These are phyloP conservation scores for Xylariaceae sp. DNA, from an alignment of 2,329 filamentous ascomycete genomes.

Conservation along the genomic window DNA sequence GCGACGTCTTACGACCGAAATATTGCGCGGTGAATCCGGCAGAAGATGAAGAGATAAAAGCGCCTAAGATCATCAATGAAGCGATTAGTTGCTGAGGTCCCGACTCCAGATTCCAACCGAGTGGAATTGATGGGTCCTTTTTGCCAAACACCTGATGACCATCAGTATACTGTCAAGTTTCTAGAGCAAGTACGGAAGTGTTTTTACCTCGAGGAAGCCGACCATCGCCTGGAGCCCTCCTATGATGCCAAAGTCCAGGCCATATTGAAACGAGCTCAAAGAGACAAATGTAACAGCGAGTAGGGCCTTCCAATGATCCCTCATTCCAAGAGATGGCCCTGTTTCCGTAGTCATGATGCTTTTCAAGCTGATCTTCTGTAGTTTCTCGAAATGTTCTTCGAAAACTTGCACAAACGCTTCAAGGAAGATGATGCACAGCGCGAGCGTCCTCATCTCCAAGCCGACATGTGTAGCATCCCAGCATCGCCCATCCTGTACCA, in stretches of 20 bases:
- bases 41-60: constrained; percentile 42
- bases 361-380: too few relatives aligned
- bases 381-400: too few relatives aligned
- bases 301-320: constrained; percentile 29
- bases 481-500: too few relatives aligned
- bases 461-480: too few relatives aligned
- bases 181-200: not conserved
- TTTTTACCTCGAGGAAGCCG: constrained; percentile 29
- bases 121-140: constrained; percentile 20
- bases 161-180: constrained; percentile 5
- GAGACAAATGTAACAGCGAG: constrained; percentile 28
- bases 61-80: constrained; percentile 47
- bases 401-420: too few relatives aligned
- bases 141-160: constrained; percentile 26
- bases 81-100: constrained; percentile 47
- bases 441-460: too few relatives aligned
- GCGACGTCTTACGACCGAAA: constrained; percentile 34
- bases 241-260: constrained; percentile 33
- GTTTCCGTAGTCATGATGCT: too few relatives aligned
- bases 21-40: constrained; percentile 40
- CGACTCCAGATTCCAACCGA: constrained; percentile 33
- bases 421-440: too few relatives aligned
- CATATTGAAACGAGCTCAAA: constrained; percentile 33
- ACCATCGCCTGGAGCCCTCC: constrained; percentile 34
- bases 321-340: constrained; percentile 10